Evolutionary conservation across 495 filamentous ascomycete genomes (phyloP).

Genomic region (Hypoxylon fuscum): DNA sequence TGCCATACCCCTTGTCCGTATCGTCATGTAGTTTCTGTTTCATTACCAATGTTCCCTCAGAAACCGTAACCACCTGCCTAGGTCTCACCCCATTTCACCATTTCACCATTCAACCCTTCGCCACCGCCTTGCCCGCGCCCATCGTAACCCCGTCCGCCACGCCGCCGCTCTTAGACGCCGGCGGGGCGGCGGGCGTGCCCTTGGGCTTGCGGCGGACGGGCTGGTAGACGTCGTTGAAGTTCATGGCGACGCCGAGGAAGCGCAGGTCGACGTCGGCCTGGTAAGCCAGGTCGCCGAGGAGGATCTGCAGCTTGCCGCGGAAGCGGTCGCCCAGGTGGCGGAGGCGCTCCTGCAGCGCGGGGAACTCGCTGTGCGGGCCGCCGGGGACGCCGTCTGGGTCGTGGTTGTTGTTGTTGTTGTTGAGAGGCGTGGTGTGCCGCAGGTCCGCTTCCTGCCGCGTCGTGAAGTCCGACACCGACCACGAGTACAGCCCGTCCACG

Average conservation of each 20-base stretch:
- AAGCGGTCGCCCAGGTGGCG: slow-evolving; percentile 77
- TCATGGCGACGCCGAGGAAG: slow-evolving; percentile 95
- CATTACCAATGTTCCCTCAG: too few relatives aligned
- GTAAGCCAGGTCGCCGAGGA: slow-evolving; percentile 89
- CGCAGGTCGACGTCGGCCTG: slow-evolving; percentile 96
- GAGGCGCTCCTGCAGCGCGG: slow-evolving; percentile 76
- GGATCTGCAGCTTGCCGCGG: slow-evolving; percentile 73
- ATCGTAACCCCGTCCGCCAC: too few relatives aligned
- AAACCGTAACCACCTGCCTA: too few relatives aligned
- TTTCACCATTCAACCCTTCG: not conserved
- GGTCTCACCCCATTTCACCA: too few relatives aligned
- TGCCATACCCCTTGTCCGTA: too few relatives aligned
- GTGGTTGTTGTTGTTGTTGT: slow-evolving; percentile 58
- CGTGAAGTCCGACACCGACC: slow-evolving; percentile 92
- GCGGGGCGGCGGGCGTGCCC: slow-evolving; percentile 31
- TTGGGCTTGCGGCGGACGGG: slow-evolving; percentile 69
- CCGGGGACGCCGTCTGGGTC: slow-evolving; percentile 34
- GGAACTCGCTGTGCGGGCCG: slow-evolving; percentile 66
- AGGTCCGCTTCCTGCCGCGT: slow-evolving; percentile 84
- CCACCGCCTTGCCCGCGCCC: not conserved
- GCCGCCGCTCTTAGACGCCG: slow-evolving; percentile 8
- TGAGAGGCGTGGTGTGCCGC: slow-evolving; percentile 70
- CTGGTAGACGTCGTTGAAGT: slow-evolving; percentile 97
- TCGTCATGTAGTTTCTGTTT: too few relatives aligned
- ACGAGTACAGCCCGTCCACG: slow-evolving; percentile 93